phyloP scores from a whole-genome alignment of 352 stramenopile species.

The Phytophthora podocarpi region DNA sequence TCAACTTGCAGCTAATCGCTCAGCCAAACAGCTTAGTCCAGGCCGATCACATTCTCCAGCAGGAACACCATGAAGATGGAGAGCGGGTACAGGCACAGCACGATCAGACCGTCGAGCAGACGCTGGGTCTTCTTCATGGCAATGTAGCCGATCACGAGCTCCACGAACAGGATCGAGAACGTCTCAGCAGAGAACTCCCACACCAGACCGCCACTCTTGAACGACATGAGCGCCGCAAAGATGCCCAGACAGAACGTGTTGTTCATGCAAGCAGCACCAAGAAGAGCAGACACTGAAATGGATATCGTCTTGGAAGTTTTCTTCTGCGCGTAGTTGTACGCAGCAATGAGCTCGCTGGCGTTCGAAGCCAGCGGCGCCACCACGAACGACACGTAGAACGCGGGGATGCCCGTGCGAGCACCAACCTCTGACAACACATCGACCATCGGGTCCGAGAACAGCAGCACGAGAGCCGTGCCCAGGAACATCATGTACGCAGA shows the following conservation, averaged over 20 bases:
- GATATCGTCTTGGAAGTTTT: slow-evolving; percentile 98
- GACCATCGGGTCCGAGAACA: slow-evolving; percentile 99
- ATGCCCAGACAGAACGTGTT: slow-evolving; percentile 99
- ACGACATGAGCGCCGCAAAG: slow-evolving; percentile 97
- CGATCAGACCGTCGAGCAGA: slow-evolving; percentile 76
- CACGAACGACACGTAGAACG: slow-evolving; percentile 99
- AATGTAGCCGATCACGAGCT: slow-evolving; percentile 89
- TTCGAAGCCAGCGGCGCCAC: slow-evolving; percentile 98
- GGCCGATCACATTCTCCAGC: slow-evolving; percentile 91
- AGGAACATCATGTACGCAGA: slow-evolving; percentile 94
- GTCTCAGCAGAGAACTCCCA: slow-evolving; percentile 99
- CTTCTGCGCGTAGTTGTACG: slow-evolving; percentile 97
- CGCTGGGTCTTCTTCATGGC: slow-evolving; percentile 90
- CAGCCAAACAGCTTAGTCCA: slow-evolving; percentile 77
- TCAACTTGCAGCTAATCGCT: slow-evolving; percentile 6
- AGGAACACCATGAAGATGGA: slow-evolving; percentile 93
- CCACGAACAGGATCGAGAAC: slow-evolving; percentile 95
- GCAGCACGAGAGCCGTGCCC: slow-evolving; percentile 93
- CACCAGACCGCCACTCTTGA: slow-evolving; percentile 89
- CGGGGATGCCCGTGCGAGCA: slow-evolving; percentile 85
- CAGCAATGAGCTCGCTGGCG: slow-evolving; percentile 97
- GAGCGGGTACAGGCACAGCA: slow-evolving; percentile 92
- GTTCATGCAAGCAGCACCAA: slow-evolving; percentile 98
- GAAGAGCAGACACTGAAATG: slow-evolving; percentile 93
- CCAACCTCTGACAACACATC: slow-evolving; percentile 96